These are phyloP conservation scores for Gillenia trifoliata DNA, from an alignment of 306 rosid genomes.

Conservation along the genomic window DNA sequence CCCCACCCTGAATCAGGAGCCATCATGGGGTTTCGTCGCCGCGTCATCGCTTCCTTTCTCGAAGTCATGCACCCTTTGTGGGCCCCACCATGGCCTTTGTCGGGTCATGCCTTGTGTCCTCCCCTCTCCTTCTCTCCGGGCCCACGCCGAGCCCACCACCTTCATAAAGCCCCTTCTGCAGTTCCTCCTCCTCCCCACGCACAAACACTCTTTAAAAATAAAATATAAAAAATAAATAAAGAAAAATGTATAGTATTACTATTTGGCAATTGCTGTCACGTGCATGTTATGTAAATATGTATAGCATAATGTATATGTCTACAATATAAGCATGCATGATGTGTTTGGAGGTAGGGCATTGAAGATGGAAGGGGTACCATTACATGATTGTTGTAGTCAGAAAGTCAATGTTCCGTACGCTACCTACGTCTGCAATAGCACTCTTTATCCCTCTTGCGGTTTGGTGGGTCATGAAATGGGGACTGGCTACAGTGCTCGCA, in stretches of 20 bases:
- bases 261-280: background rate
- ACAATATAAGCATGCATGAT: background rate
- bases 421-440: background rate
- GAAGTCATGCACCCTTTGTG: constrained; percentile 7
- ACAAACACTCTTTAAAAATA: background rate
- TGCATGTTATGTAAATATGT: background rate
- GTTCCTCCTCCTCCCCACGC: background rate
- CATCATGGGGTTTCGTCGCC: constrained; percentile 11
- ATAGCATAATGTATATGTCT: background rate
- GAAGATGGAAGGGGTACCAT: background rate
- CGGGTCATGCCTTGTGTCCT: constrained; percentile 25
- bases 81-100: constrained; percentile 25
- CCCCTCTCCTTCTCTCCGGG: background rate
- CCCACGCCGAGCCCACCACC: background rate
- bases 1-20: background rate
- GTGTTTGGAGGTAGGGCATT: background rate
- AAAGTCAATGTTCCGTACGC: background rate
- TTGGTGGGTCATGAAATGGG: too few species aligned
- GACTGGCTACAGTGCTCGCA: too few species aligned
- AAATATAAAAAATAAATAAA: background rate
- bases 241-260: background rate
- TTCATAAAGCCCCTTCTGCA: background rate
- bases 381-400: background rate
- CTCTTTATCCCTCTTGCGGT: background rate
- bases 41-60: constrained; percentile 13